Evolutionary conservation across 768 basidiomycete genomes (phyloP), one percentile per base, ranked within the genome.

Genomic region (Xanthoconium purpureum): DNA sequence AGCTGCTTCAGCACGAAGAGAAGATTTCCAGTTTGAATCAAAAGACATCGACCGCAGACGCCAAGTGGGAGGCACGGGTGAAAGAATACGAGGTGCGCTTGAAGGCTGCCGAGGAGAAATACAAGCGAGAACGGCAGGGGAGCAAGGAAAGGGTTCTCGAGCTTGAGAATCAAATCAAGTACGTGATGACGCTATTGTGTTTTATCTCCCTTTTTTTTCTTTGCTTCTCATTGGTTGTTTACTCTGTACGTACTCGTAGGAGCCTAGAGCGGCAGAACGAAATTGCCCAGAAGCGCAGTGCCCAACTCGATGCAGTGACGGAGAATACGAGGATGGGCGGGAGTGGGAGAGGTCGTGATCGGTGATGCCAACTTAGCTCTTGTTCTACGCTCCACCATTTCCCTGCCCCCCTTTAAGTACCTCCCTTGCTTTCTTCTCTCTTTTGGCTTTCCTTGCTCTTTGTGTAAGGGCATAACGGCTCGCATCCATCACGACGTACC

Each of bases 31-130:
- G 76, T 39, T 80, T 90, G 73, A 88, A 87, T 61, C 79, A 85
- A 73, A 89, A 86, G 77, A 89, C 80, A 37, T 75, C 78, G 0
- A 77, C 75, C 0, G 88, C 90, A 0, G 94, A 97, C 62, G 76
- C 75, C 50, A 96, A 95, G 71, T 98, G 95, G 94, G 94, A 95
- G 65, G 91, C 88, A 0, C 79, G 95, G n/a, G 91, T 98, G 44
- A 88, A 87, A 71, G 95, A 98, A 72, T 94, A 95, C 64, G 93
- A 97, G 73, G 69, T 82, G 14, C 75, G 90, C 17, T 67, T 94
- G 59, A 87, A 85, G 70, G 84, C 85, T 0, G 91, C 91, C 0
- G 92, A 94, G 65, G 95, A 98, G 77, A 87, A 85, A 68, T 85
- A 93, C 61, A 98, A 98, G 79, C 80, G 92, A 52, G 94, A 96